Conservation (phyloP, 768 basidiomycete genomes). For the Termitomyces sp. region DNA sequence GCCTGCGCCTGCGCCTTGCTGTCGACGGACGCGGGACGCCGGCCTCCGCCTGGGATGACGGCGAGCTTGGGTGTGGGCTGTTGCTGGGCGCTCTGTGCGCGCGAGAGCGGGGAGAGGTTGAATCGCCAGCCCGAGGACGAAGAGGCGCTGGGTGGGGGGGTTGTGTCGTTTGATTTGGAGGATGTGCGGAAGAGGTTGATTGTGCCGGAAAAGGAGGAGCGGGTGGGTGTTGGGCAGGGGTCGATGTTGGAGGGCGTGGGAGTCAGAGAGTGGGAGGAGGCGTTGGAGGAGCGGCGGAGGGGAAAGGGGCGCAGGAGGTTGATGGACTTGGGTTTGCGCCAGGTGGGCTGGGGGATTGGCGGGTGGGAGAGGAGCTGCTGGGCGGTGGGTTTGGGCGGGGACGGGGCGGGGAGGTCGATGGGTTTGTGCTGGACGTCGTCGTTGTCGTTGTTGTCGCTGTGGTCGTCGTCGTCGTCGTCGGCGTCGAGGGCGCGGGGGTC, state of each 20-base stretch:
- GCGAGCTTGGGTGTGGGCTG: slow-evolving; percentile 6
- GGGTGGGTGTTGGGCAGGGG: slow-evolving; percentile 24
- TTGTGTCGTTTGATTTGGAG: neutral
- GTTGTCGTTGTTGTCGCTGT: too few relatives aligned
- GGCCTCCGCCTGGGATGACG: neutral
- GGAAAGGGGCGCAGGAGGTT: slow-evolving; percentile 20
- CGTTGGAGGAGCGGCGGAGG: slow-evolving; percentile 24
- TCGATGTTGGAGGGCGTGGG: too few relatives aligned
- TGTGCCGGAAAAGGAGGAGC: slow-evolving; percentile 22
- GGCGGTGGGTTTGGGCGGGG: slow-evolving; percentile 20
- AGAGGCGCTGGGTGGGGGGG: neutral
- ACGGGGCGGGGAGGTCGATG: slow-evolving; percentile 11
- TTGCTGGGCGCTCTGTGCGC: slow-evolving; percentile 15
- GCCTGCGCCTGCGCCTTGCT: neutral
- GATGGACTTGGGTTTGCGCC: slow-evolving; percentile 25
- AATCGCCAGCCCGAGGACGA: neutral
- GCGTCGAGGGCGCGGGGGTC: slow-evolving; percentile 56
- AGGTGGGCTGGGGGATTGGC: slow-evolving; percentile 21
- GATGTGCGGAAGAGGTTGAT: neutral
- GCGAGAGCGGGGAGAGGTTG: slow-evolving; percentile 17
- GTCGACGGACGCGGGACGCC: slow-evolving; percentile 1
- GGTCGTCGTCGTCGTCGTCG: slow-evolving; percentile 42
- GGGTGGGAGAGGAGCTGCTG: slow-evolving; percentile 25
- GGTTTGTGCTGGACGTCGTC: slow-evolving; percentile 31
- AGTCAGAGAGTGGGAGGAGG: too few relatives aligned